Percentiles rank a stretch among this genome's conserved stretches.
Evolutionary conservation across 2,329 filamentous ascomycete species (phyloP).

Genomic region (Orbilia blumenaviensis): DNA sequence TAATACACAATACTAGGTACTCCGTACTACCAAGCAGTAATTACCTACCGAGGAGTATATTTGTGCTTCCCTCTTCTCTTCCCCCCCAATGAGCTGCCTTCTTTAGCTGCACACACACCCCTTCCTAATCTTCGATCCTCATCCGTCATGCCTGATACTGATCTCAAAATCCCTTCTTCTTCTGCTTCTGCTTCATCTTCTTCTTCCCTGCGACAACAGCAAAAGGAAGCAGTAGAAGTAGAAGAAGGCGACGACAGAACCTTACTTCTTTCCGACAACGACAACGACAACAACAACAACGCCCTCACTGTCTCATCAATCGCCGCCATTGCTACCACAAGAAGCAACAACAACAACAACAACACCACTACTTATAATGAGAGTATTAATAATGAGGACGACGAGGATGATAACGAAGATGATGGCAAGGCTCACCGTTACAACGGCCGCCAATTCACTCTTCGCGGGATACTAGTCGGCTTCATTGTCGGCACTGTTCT

Average conservation of each 20-base stretch:
- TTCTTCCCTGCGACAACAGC: neutral
- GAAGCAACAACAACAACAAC: neutral
- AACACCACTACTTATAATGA: neutral
- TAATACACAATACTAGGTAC: no score
- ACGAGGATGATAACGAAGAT: neutral
- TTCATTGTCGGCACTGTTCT: slow-evolving; percentile 87
- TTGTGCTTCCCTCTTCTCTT: no score
- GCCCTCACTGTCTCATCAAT: neutral
- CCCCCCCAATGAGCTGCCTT: neutral
- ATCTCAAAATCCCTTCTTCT: neutral
- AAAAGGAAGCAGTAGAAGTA: neutral
- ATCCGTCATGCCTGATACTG: neutral
- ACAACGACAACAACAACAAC: neutral
- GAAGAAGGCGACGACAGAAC: neutral
- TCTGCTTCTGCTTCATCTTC: neutral
- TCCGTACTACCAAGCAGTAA: no score
- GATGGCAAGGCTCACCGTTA: neutral
- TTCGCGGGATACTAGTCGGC: slow-evolving; percentile 80
- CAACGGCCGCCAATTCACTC: slow-evolving; percentile 70
- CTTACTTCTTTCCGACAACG: neutral
- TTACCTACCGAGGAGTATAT: no score
- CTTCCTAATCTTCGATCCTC: neutral
- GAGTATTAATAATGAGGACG: no score
- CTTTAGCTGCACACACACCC: neutral
- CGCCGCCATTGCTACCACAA: no score